Evolutionary conservation across 140 eudicot species (phyloP).

Genomic region (Cichorium intybus): DNA sequence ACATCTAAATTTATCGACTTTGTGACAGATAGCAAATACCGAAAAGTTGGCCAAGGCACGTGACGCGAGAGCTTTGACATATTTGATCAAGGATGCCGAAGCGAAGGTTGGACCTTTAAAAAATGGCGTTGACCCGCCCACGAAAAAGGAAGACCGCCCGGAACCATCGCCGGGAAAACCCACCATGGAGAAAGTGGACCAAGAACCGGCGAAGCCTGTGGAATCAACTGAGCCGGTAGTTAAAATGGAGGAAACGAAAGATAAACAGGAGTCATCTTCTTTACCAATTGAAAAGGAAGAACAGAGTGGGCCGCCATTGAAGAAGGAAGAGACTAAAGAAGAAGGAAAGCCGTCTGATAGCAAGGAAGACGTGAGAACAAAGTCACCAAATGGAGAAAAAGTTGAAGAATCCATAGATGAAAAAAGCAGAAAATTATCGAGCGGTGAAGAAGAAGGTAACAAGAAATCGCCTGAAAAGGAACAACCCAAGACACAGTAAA

Average conservation of each 20-base stretch:
- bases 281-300: neutral
- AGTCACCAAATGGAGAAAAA: neutral
- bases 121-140: neutral
- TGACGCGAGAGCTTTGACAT: slow-evolving; percentile 63
- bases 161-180: slow-evolving; percentile 19
- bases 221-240: neutral
- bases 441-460: neutral
- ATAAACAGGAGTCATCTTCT: neutral
- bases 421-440: neutral
- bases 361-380: neutral
- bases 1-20: slow-evolving; percentile 11
- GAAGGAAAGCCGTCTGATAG: neutral
- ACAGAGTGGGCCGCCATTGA: neutral
- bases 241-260: slow-evolving; percentile 13
- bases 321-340: neutral
- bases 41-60: slow-evolving; percentile 61
- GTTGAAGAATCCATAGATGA: slow-evolving; percentile 11
- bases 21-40: slow-evolving; percentile 47
- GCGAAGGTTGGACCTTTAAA: slow-evolving; percentile 63
- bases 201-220: slow-evolving; percentile 4
- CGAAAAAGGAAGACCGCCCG: slow-evolving; percentile 18
- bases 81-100: slow-evolving; percentile 57
- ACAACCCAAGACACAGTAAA: neutral
- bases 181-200: neutral
- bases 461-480: slow-evolving; percentile 4